These are phyloP conservation scores for Aspergillus kassunensis DNA, from an alignment of 495 filamentous ascomycete genomes.

Conservation along the genomic window DNA sequence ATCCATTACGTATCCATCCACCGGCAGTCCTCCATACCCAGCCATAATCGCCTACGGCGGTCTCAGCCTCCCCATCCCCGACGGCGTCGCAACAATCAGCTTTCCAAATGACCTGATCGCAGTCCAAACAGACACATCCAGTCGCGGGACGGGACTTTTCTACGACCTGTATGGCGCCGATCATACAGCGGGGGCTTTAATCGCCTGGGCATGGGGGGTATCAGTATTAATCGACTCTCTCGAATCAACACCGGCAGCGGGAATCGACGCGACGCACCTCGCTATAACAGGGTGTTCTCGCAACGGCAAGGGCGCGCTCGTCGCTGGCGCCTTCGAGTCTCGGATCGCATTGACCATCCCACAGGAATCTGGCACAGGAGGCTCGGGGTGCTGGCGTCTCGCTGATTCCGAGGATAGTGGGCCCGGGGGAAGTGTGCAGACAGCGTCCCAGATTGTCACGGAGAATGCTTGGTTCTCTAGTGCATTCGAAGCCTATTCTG, in stretches of 20 bases:
- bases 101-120: conserved; percentile 8
- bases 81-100: conserved; percentile 8
- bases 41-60: conserved; percentile 11
- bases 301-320: conserved; percentile 12
- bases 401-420: conserved; percentile 1
- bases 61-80: conserved; percentile 5
- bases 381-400: conserved; percentile 11
- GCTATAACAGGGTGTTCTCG: conserved; percentile 12
- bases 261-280: conserved; percentile 1
- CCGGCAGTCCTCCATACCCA: not conserved
- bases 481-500: not conserved
- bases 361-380: conserved; percentile 12
- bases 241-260: conserved; percentile 5
- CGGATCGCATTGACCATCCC: conserved; percentile 7
- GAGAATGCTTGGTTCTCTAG: conserved; percentile 15
- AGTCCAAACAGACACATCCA: not conserved
- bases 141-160: conserved; percentile 7
- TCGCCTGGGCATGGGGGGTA: conserved; percentile 11
- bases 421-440: conserved; percentile 2
- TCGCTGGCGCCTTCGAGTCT: conserved; percentile 6
- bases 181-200: conserved; percentile 7
- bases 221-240: not conserved
- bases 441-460: conserved; percentile 2
- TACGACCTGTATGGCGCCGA: conserved; percentile 10
- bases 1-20: not conserved